Evolutionary conservation across 2,329 filamentous ascomycete species (phyloP), one percentile per base, ranked within the genome.

Genomic region (Alternaria ventricosa): DNA sequence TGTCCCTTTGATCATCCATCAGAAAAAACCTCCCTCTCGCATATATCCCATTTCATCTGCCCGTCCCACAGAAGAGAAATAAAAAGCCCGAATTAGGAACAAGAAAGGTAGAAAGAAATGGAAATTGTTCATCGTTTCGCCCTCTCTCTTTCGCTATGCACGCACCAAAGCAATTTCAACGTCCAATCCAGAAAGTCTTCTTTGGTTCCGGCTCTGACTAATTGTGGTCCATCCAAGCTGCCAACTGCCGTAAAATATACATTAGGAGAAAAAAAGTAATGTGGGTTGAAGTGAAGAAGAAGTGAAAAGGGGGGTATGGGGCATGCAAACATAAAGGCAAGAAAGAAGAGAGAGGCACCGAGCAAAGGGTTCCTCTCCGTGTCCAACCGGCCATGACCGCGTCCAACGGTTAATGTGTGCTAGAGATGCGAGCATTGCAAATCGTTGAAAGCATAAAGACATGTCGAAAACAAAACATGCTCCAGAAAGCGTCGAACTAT

Each of bases 391-490:
- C 30, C 61, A 61, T 55, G 36, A 47, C 51, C 58, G 57, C 49
- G 49, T 65, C 58, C 58, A 57, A 57, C 54, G 57, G 47, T 60
- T 44, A 54, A 55, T 57, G 57, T 57, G 61, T 67, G 63, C 50
- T 60, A 59, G 63, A 65, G 46, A 63, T 65, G 59, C 61, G 59
- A 61, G 56, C 68, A 63, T 69, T 67, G 61, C 65, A 68, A 61
- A 67, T 71, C 69, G 62, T 71, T 61, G 57, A 68, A 69, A 67
- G 64, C 70, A 65, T 72, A 69, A 69, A 67, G 61, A 70, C 69
- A 65, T 71, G 45, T 70, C 63, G 67, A 67, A 65, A 51, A 41
- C 36, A 65, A 69, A 55, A 59, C 8, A 50, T 25, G 57, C 59
- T 46, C 36, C 49, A 44, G 49, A 50, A 44, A 64, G 57, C 50